These are phyloP conservation scores for Fusarium sp. DNA, from an alignment of 2,329 filamentous ascomycete genomes.

Conservation along the genomic window DNA sequence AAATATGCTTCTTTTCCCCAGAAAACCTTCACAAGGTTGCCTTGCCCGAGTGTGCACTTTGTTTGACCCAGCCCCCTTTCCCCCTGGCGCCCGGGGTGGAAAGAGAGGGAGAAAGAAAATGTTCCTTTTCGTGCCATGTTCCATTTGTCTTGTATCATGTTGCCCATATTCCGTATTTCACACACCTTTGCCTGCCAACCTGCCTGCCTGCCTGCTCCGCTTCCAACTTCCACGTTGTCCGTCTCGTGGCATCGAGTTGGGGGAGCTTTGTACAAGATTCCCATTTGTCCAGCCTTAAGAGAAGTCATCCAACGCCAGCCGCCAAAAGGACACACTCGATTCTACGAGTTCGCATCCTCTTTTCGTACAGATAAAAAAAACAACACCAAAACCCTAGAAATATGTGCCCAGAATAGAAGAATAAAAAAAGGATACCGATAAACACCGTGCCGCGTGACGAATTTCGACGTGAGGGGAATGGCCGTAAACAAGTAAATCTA, in stretches of 20 bases:
- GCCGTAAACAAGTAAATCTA: constrained; percentile 44
- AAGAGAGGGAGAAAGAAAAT: constrained; percentile 4
- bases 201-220: constrained; percentile 14
- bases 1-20: constrained; percentile 29
- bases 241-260: constrained; percentile 13
- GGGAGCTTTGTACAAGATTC: constrained; percentile 13
- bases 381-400: constrained; percentile 16
- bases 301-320: constrained; percentile 23
- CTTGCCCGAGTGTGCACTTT: not conserved
- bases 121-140: constrained; percentile 8
- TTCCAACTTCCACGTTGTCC: constrained; percentile 5
- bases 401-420: constrained; percentile 24
- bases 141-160: constrained; percentile 7
- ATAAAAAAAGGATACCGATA: constrained; percentile 10
- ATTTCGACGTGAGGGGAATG: constrained; percentile 40
- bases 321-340: not conserved
- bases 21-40: not conserved
- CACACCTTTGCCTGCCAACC: not conserved
- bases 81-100: not conserved
- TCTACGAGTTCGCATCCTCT: constrained; percentile 6
- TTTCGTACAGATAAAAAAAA: not conserved
- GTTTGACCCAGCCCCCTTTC: not conserved
- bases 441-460: constrained; percentile 42
- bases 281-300: constrained; percentile 11
- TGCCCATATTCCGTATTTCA: constrained; percentile 1